Conservation (phyloP, 495 filamentous ascomycete species). For the Penicillium samsonianum region DNA sequence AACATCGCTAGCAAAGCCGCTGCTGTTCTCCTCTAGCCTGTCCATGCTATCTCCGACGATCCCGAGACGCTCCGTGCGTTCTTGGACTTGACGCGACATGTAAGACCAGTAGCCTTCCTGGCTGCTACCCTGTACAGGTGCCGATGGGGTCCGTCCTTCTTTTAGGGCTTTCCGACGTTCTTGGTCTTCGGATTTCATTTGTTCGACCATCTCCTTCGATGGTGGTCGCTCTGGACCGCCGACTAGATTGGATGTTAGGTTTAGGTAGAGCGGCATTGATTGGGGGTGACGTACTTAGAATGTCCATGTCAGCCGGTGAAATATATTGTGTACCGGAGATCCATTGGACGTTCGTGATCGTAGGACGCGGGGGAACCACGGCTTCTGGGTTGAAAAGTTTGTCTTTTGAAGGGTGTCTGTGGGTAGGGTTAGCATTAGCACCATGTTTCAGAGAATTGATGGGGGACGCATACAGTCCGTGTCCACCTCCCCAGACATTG, state of each 20-base stretch:
- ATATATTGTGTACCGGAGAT: slow-evolving; percentile 93
- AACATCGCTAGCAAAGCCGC: slow-evolving; percentile 82
- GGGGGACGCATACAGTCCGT: slow-evolving; percentile 47
- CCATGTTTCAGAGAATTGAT: background rate
- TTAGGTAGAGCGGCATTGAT: background rate
- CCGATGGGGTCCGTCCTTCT: slow-evolving; percentile 34
- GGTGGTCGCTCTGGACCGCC: slow-evolving; percentile 85
- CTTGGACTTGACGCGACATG: slow-evolving; percentile 81
- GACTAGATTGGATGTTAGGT: slow-evolving; percentile 45
- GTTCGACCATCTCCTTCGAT: slow-evolving; percentile 72
- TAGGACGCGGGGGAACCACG: slow-evolving; percentile 76
- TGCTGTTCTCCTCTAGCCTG: slow-evolving; percentile 72
- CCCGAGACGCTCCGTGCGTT: slow-evolving; percentile 83
- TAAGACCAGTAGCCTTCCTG: slow-evolving; percentile 67
- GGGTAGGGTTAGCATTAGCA: slow-evolving; percentile 43
- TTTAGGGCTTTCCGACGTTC: slow-evolving; percentile 52
- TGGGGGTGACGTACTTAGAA: slow-evolving; percentile 57
- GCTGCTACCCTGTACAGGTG: slow-evolving; percentile 21
- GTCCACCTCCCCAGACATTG: slow-evolving; percentile 76
- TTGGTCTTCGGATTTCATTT: slow-evolving; percentile 59
- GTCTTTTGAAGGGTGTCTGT: slow-evolving; percentile 59
- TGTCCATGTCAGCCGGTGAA: slow-evolving; percentile 84
- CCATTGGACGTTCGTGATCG: slow-evolving; percentile 95
- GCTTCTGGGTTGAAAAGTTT: slow-evolving; percentile 74
- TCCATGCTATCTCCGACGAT: slow-evolving; percentile 84